Conservation (phyloP, 2,329 filamentous ascomycete species). For the Colletotrichum euphorbiae region DNA sequence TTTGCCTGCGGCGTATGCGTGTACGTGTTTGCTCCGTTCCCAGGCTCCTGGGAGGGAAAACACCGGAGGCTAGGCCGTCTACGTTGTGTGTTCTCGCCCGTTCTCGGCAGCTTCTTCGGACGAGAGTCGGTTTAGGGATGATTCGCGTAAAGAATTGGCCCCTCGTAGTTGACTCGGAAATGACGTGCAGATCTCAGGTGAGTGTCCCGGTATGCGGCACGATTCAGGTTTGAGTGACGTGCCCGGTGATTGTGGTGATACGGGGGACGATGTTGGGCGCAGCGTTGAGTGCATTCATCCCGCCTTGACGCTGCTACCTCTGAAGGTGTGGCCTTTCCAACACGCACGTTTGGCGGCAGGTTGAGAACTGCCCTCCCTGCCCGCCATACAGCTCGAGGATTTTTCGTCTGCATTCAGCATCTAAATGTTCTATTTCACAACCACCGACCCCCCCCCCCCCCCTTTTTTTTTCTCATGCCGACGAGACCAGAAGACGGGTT, state of each 20-base stretch:
- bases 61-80: background rate
- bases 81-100: no score
- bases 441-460: no score
- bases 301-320: no score
- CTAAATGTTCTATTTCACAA: no score
- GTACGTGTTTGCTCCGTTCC: conserved; percentile 5
- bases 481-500: background rate
- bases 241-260: background rate
- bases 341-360: no score
- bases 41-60: background rate
- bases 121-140: no score
- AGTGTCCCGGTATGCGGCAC: conserved; percentile 7
- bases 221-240: conserved; percentile 2
- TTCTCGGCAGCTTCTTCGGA: no score
- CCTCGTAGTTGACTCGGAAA: background rate
- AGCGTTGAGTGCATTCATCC: no score
- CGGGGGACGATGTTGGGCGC: background rate
- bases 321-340: no score
- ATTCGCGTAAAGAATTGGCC: background rate
- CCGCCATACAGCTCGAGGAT: no score
- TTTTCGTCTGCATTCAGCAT: no score
- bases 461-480: background rate
- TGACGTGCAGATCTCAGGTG: conserved; percentile 25
- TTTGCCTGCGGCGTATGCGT: background rate
- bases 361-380: no score